Conservation (phyloP, 2,329 filamentous ascomycete species). For the Pseudogymnoascus sp. region DNA sequence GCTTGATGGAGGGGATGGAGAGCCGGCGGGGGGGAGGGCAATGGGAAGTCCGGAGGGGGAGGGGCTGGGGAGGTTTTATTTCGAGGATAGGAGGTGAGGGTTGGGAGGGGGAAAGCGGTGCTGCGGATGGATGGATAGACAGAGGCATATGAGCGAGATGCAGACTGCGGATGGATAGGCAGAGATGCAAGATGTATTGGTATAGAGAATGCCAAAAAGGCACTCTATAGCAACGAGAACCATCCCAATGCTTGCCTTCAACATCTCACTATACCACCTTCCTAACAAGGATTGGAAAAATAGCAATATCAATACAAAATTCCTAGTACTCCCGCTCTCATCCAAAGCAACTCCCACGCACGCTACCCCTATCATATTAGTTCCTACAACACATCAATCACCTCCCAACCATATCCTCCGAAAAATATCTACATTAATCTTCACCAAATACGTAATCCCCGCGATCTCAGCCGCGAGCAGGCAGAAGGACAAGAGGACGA, state of each 20-base stretch:
- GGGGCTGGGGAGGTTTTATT: slow-evolving; percentile 51
- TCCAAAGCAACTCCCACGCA: neutral
- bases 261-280: too few species aligned
- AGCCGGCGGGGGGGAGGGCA: slow-evolving; percentile 20
- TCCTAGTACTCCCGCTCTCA: neutral
- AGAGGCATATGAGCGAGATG: neutral
- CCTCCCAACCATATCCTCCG: neutral
- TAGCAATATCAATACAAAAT: neutral
- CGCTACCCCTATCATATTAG: neutral
- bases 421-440: neutral
- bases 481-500: neutral
- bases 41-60: slow-evolving; percentile 39
- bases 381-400: neutral
- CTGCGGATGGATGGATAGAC: neutral
- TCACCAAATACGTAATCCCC: neutral
- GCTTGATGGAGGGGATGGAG: slow-evolving; percentile 37
- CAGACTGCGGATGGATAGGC: neutral
- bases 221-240: neutral
- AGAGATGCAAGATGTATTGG: neutral
- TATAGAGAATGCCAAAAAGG: neutral
- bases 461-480: neutral
- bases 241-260: neutral
- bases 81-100: slow-evolving; percentile 39
- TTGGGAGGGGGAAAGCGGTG: neutral
- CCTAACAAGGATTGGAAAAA: too few species aligned